Evolutionary conservation across 1,139 yeast species (phyloP), one percentile per base, ranked within the genome.

Genomic region (Nakaseomyces glabratus): DNA sequence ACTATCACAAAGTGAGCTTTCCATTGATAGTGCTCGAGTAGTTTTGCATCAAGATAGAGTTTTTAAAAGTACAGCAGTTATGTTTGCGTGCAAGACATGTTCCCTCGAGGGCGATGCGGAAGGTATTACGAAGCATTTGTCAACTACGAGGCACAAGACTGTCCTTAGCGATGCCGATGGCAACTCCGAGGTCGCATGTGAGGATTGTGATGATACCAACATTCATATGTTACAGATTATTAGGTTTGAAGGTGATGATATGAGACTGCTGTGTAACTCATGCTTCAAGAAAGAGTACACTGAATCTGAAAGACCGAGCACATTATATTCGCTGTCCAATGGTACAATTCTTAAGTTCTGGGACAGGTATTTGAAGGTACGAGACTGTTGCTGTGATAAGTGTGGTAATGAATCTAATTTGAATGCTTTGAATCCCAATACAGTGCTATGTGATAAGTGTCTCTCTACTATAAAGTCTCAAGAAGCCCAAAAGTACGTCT

Each of bases 231-330:
- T 75, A 34, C 63, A 61, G 34, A 61, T 76, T 28, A 57, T 69
- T 6, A 53, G 81, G 32, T 71, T 65, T 50, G 81, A 77, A 1
- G 70, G 76, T 15, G 63, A 68, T 14, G 77, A 71, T 44, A 68
- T 75, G 68, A 55, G 67, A 0, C 54, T 73, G 40, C 48, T 73
- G 18, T 76, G 82, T 49, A 60, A 60, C 23, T 35, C 41, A 7
- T 76, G 82, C 49, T 55, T 65, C 15, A 51, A 47, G n/a, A 68
- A 67, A 39, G 68, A 63, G 33, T 42, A 41, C 28, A 28, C 38
- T 10, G 54, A 39, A 8, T 35, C 37, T 2, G 71, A 67, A 24
- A 61, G 60, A 32, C 69, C 76, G 0, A 61, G 71, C 1, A 70
- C 75, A 2, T 68, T 65, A 38, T 73, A 73, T 42, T 60, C 73